Evolutionary conservation across 2,329 filamentous ascomycete genomes (phyloP).

Genomic region (Penicillium nordicum): DNA sequence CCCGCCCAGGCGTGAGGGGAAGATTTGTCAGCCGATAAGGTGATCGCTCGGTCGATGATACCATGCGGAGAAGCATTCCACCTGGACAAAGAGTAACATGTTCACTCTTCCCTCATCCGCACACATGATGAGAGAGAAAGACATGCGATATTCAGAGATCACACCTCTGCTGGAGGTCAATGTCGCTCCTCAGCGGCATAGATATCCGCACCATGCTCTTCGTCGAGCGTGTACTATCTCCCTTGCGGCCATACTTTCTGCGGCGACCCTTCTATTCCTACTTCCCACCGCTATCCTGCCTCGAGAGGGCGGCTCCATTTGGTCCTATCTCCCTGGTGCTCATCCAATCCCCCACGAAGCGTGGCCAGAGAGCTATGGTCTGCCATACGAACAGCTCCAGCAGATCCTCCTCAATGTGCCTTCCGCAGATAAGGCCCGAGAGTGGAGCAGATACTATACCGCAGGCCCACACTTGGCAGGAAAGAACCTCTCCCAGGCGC

Average conservation of each 20-base stretch:
- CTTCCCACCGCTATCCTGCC: conserved; percentile 40
- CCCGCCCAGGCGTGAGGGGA: not conserved
- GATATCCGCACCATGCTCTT: conserved; percentile 43
- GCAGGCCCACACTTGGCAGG: conserved; percentile 72
- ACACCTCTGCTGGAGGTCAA: conserved; percentile 44
- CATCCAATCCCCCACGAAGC: conserved; percentile 35
- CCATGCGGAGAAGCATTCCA: conserved; percentile 11
- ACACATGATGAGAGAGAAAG: conserved; percentile 35
- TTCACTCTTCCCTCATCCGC: conserved; percentile 1
- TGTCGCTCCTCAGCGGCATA: conserved; percentile 38
- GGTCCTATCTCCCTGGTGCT: conserved; percentile 42
- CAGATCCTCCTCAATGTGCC: conserved; percentile 55
- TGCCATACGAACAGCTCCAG: conserved; percentile 55
- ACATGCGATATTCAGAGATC: conserved; percentile 37
- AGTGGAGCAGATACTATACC: conserved; percentile 78
- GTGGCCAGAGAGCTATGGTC: conserved; percentile 45
- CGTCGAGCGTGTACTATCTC: conserved; percentile 43
- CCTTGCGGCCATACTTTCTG: conserved; percentile 38
- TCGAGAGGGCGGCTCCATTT: conserved; percentile 36
- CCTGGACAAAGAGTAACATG: not conserved
- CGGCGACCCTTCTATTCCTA: conserved; percentile 42
- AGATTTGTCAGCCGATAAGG: conserved; percentile 14
- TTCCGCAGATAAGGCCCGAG: conserved; percentile 54
- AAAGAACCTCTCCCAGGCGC: conserved; percentile 71
- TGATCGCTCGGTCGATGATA: conserved; percentile 2